Percentiles rank a stretch among this genome's conserved stretches.
phyloP scores from a whole-genome alignment of 352 stramenopile genomes.

The Phytopythium aichiense region DNA sequence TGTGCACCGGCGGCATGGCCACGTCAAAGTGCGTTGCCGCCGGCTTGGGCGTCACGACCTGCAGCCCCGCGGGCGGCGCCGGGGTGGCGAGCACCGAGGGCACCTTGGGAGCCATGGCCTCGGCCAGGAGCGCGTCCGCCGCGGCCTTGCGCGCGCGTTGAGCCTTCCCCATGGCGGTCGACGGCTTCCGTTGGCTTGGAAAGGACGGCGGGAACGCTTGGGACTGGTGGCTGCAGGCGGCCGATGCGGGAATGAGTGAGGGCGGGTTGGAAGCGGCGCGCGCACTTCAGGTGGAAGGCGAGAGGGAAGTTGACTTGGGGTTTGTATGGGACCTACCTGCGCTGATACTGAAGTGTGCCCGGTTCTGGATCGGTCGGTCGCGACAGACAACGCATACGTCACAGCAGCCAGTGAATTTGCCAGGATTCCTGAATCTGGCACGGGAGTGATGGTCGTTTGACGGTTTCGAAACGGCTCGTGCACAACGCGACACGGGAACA shows the following conservation, averaged over 20 bases:
- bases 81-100: conserved; percentile 20
- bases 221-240: conserved; percentile 1
- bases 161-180: conserved; percentile 58
- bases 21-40: conserved; percentile 8
- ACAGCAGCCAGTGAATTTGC: conserved; percentile 4
- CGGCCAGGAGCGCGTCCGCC: conserved; percentile 36
- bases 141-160: conserved; percentile 58
- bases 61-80: conserved; percentile 16
- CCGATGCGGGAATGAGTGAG: neutral
- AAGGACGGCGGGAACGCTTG: neutral
- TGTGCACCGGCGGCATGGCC: conserved; percentile 13
- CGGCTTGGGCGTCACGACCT: conserved; percentile 12
- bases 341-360: neutral
- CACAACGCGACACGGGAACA: neutral
- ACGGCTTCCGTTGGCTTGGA: neutral
- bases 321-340: neutral
- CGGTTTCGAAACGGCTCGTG: neutral
- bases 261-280: too few species aligned
- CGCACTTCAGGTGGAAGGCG: too few species aligned
- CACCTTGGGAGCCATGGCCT: conserved; percentile 24
- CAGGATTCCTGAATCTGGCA: neutral
- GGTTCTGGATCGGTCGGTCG: neutral
- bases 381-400: neutral
- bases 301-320: neutral
- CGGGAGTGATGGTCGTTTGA: neutral